These are phyloP conservation scores for Neofusicoccum parvum DNA, from an alignment of 2,329 filamentous ascomycete species.

Conservation along the genomic window DNA sequence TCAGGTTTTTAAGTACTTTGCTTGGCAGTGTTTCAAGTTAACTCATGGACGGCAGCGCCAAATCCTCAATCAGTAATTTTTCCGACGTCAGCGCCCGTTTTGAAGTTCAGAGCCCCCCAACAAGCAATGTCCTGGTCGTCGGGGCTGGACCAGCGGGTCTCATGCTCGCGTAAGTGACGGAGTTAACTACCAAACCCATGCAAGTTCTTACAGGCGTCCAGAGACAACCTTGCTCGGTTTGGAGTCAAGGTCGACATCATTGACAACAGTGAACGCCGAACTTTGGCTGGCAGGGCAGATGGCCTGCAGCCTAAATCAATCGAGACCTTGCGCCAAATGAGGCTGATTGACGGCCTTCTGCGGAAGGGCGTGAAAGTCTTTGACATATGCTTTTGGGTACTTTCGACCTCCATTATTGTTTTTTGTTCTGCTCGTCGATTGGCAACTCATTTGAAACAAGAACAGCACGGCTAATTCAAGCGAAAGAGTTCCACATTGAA, in stretches of 20 bases:
- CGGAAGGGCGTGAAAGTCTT: slow-evolving; percentile 70
- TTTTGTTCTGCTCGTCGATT: no score
- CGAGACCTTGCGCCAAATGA: slow-evolving; percentile 73
- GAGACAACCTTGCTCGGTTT: slow-evolving; percentile 62
- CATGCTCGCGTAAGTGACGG: slow-evolving; percentile 42
- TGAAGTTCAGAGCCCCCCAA: slow-evolving; percentile 25
- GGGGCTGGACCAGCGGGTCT: slow-evolving; percentile 47
- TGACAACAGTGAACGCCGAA: slow-evolving; percentile 69
- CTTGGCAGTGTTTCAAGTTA: slow-evolving; percentile 24
- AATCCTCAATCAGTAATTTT: slow-evolving; percentile 13
- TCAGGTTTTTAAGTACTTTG: not conserved
- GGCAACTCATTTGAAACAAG: not conserved
- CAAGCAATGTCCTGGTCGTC: slow-evolving; percentile 44
- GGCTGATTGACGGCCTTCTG: slow-evolving; percentile 67
- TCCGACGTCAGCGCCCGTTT: not conserved
- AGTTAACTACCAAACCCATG: not conserved
- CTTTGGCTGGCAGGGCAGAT: slow-evolving; percentile 68
- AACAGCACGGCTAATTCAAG: not conserved
- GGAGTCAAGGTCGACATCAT: slow-evolving; percentile 67
- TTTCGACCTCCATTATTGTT: slow-evolving; percentile 23
- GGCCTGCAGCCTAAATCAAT: slow-evolving; percentile 78
- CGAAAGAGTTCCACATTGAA: slow-evolving; percentile 37
- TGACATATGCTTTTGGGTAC: slow-evolving; percentile 74
- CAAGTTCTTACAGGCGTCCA: slow-evolving; percentile 30
- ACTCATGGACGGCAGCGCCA: slow-evolving; percentile 29